Conservation (phyloP, 2,329 filamentous ascomycete genomes). For the Neoarthrinium moseri region DNA sequence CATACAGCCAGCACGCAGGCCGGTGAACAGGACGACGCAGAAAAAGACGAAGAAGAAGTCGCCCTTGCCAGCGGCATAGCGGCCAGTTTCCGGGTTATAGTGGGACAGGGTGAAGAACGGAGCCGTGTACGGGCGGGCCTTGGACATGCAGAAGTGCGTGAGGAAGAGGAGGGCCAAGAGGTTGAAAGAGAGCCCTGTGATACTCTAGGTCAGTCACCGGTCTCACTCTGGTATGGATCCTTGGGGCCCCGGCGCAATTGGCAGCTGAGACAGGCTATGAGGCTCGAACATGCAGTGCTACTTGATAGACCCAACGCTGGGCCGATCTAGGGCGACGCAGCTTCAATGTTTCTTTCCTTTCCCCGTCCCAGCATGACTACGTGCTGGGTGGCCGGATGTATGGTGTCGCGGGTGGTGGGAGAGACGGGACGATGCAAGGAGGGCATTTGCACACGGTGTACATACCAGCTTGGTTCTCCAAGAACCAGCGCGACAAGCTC, state of each 20-base stretch:
- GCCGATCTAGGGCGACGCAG: neutral
- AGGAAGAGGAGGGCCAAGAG: conserved; percentile 80
- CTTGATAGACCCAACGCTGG: no score
- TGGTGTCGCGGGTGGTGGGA: neutral
- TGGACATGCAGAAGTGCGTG: conserved; percentile 79
- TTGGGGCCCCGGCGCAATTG: neutral
- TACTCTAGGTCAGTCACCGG: neutral
- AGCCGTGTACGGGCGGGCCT: conserved; percentile 72
- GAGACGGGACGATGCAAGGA: neutral
- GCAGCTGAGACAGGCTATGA: neutral
- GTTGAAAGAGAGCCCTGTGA: conserved; percentile 77
- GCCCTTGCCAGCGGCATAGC: conserved; percentile 75
- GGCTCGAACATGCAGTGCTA: conserved; percentile 3
- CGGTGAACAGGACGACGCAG: conserved; percentile 83
- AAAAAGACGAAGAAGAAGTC: conserved; percentile 76
- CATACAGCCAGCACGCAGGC: conserved; percentile 78
- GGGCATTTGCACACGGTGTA: conserved; percentile 11
- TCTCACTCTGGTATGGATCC: neutral
- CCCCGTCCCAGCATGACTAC: no score
- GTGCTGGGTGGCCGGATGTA: no score
- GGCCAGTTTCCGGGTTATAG: conserved; percentile 64
- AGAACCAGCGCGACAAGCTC: conserved; percentile 65
- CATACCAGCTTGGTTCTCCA: conserved; percentile 79
- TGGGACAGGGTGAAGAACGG: conserved; percentile 90
- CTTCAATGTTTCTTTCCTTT: no score